Conservation (phyloP, 257 asterid genomes). For the Nicotiana noctiflora region DNA sequence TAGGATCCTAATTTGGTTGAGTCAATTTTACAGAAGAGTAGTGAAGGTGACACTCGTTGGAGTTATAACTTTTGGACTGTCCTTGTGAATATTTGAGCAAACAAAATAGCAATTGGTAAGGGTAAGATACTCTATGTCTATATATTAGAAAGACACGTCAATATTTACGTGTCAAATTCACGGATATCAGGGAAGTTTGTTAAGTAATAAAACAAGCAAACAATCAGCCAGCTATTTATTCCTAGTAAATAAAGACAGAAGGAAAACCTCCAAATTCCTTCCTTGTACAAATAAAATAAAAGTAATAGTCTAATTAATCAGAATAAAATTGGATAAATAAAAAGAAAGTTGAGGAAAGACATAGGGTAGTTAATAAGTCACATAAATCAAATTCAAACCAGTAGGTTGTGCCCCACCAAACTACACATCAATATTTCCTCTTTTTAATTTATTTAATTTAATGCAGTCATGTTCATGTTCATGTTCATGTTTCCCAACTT, state of each 20-base stretch:
- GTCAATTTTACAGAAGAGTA: neutral
- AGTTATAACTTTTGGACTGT: neutral
- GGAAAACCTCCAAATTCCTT: neutral
- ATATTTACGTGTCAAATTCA: conserved; percentile 3
- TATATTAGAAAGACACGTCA: neutral
- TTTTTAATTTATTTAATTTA: neutral
- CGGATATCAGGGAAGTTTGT: neutral
- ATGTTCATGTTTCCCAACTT: neutral
- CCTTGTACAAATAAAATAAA: neutral
- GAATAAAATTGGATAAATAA: neutral
- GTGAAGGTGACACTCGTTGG: neutral
- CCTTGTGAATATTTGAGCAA: neutral
- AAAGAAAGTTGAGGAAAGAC: neutral
- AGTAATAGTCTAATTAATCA: neutral
- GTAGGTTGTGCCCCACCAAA: conserved; percentile 7
- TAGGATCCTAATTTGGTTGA: no score
- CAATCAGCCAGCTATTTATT: neutral
- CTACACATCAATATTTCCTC: neutral
- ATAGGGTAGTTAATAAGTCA: neutral
- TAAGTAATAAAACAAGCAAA: neutral
- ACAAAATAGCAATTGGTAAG: neutral
- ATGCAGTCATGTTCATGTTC: neutral
- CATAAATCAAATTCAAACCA: neutral
- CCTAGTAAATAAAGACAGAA: neutral
- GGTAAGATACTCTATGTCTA: neutral